These are phyloP conservation scores for Graphium sp. DNA, from an alignment of 2,329 filamentous ascomycete species.

Conservation along the genomic window DNA sequence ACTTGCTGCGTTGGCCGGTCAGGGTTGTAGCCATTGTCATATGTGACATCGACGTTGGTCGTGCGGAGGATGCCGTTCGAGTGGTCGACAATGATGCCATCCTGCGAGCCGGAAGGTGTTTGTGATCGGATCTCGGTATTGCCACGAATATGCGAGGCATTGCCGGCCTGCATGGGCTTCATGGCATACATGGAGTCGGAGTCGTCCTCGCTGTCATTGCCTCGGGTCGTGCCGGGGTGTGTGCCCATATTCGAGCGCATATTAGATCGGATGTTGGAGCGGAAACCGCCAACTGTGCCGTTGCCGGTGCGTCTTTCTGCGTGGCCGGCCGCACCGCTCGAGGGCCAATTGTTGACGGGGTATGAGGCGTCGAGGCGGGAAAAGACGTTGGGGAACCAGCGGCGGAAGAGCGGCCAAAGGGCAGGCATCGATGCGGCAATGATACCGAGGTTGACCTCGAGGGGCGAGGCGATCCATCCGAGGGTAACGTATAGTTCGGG, in stretches of 20 bases:
- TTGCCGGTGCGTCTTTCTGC: no score
- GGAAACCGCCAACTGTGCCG: background rate
- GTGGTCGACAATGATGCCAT: conserved; percentile 6
- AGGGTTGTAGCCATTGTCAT: no score
- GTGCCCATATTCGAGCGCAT: conserved; percentile 5
- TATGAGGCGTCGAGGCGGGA: conserved; percentile 9
- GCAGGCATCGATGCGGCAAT: conserved; percentile 18
- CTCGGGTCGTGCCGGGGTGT: conserved; percentile 4
- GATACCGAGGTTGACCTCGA: conserved; percentile 20
- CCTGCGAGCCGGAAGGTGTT: conserved; percentile 7
- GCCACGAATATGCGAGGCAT: no score
- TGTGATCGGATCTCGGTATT: conserved; percentile 5
- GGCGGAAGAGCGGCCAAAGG: conserved; percentile 18
- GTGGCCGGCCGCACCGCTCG: background rate
- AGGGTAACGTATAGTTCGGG: conserved; percentile 7
- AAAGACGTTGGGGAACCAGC: conserved; percentile 11
- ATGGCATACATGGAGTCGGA: conserved; percentile 6
- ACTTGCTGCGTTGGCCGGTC: no score
- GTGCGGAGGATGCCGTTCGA: conserved; percentile 7
- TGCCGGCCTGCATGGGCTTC: conserved; percentile 7
- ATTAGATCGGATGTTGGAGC: conserved; percentile 2
- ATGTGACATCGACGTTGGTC: conserved; percentile 6
- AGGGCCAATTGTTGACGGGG: conserved; percentile 2
- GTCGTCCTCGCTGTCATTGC: conserved; percentile 5
- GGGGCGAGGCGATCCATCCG: conserved; percentile 13